Conservation (phyloP, 2,329 filamentous ascomycete species). For the Colletotrichum chlorophyti region DNA sequence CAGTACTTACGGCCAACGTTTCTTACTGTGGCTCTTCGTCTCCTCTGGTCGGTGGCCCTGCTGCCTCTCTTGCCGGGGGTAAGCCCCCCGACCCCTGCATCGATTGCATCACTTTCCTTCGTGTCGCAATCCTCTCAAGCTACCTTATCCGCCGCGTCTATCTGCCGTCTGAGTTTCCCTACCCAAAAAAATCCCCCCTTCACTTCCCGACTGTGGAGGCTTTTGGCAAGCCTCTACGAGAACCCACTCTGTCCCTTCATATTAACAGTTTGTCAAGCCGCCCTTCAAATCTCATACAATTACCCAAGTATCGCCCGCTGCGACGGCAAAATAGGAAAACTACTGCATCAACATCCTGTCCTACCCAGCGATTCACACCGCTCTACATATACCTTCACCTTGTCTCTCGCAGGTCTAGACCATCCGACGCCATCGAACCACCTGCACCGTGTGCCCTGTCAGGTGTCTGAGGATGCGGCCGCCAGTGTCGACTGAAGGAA, state of each 20-base stretch:
- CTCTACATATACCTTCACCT: neutral
- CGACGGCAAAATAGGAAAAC: neutral
- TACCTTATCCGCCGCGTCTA: neutral
- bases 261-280: neutral
- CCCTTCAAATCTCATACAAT: neutral
- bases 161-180: neutral
- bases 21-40: conserved; percentile 11
- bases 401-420: conserved; percentile 19
- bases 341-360: neutral
- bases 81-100: conserved; percentile 26
- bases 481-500: conserved; percentile 15
- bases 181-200: neutral
- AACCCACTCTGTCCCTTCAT: conserved; percentile 1
- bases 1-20: conserved; percentile 13
- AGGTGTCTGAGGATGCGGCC: conserved; percentile 13
- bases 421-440: conserved; percentile 25
- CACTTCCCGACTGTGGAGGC: neutral
- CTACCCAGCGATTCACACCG: neutral
- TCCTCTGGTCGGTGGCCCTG: neutral
- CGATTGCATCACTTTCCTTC: conserved; percentile 30
- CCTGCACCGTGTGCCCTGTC: conserved; percentile 6
- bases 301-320: neutral
- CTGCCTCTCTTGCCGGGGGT: neutral
- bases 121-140: conserved; percentile 10
- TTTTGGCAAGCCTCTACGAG: neutral